Evolutionary conservation across 2,329 filamentous ascomycete genomes (phyloP).

Genomic region (Aotearoamyces nothofagi): DNA sequence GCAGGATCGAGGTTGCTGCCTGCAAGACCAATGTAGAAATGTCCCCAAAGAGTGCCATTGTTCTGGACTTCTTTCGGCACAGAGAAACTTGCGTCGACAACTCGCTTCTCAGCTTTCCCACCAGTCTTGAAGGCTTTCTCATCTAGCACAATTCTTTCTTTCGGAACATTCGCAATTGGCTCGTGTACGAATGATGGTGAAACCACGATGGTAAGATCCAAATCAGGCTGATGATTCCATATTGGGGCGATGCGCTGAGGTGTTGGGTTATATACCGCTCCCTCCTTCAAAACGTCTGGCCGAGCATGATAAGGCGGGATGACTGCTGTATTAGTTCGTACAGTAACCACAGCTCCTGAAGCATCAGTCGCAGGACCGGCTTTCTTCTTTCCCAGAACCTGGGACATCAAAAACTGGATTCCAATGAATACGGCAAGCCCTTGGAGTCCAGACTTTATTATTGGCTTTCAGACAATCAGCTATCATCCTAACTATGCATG

Average conservation of each 20-base stretch:
- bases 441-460: slow-evolving; percentile 27
- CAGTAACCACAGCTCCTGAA: slow-evolving; percentile 36
- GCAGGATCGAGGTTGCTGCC: slow-evolving; percentile 66
- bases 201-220: slow-evolving; percentile 79
- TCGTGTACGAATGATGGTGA: slow-evolving; percentile 59
- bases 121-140: slow-evolving; percentile 71
- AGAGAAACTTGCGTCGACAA: slow-evolving; percentile 60
- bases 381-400: slow-evolving; percentile 32
- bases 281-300: slow-evolving; percentile 42
- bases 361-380: slow-evolving; percentile 25
- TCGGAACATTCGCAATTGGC: slow-evolving; percentile 47
- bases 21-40: slow-evolving; percentile 74
- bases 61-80: slow-evolving; percentile 72
- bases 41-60: slow-evolving; percentile 88
- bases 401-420: slow-evolving; percentile 41
- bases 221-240: slow-evolving; percentile 62
- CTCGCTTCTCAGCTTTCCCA: slow-evolving; percentile 64
- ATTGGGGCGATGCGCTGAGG: slow-evolving; percentile 69
- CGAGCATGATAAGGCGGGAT: slow-evolving; percentile 53
- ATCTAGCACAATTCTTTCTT: slow-evolving; percentile 57
- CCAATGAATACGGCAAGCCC: slow-evolving; percentile 38
- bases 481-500: slow-evolving; percentile 5
- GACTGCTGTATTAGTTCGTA: slow-evolving; percentile 35
- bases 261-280: slow-evolving; percentile 45
- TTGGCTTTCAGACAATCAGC: slow-evolving; percentile 10